These are phyloP conservation scores for Ophiocordyceps robertsii DNA, from an alignment of 2,329 filamentous ascomycete genomes.

Conservation along the genomic window DNA sequence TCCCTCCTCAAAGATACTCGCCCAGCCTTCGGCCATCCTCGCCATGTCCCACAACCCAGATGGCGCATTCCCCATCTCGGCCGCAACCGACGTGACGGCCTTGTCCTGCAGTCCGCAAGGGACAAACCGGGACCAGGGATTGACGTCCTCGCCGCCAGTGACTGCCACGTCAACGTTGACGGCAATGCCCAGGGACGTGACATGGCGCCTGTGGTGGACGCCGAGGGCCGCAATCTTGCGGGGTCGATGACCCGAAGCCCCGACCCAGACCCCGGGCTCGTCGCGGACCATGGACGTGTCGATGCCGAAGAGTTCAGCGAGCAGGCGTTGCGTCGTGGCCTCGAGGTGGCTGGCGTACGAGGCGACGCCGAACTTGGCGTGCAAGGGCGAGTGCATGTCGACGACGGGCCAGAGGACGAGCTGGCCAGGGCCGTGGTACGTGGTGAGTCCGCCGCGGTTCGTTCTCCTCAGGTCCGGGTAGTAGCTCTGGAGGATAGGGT, in stretches of 20 bases:
- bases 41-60: slow-evolving; percentile 13
- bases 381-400: slow-evolving; percentile 51
- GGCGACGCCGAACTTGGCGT: slow-evolving; percentile 51
- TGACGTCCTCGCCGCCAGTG: slow-evolving; percentile 19
- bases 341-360: slow-evolving; percentile 72
- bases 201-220: slow-evolving; percentile 75
- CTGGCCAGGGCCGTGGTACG: slow-evolving; percentile 91
- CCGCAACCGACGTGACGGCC: slow-evolving; percentile 59
- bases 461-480: slow-evolving; percentile 53
- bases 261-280: slow-evolving; percentile 77
- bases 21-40: slow-evolving; percentile 18
- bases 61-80: slow-evolving; percentile 25
- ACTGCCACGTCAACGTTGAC: slow-evolving; percentile 59
- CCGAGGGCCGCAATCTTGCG: slow-evolving; percentile 83
- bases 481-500: slow-evolving; percentile 19
- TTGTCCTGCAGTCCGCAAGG: slow-evolving; percentile 78
- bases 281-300: slow-evolving; percentile 45
- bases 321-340: slow-evolving; percentile 54
- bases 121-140: slow-evolving; percentile 61
- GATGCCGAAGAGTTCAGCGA: slow-evolving; percentile 44
- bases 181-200: slow-evolving; percentile 75
- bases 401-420: slow-evolving; percentile 83
- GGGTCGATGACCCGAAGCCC: slow-evolving; percentile 11
- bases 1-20: slow-evolving; percentile 19
- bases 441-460: slow-evolving; percentile 78